Base-by-base conservation (phyloP, 139 green algal genomes). In the Auxenochlorella protothecoides region DNA sequence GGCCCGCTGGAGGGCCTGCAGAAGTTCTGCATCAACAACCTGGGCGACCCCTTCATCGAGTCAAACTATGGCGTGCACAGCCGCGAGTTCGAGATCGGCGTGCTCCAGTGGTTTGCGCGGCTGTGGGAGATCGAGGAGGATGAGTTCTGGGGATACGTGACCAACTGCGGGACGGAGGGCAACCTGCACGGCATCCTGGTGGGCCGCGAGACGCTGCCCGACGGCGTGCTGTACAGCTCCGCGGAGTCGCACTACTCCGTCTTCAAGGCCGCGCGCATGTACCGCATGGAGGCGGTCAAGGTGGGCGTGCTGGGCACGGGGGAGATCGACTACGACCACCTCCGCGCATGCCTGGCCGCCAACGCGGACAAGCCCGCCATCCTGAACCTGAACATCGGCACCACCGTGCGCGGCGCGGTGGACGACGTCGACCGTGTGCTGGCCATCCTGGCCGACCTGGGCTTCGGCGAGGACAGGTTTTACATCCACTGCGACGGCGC, bases 121-220 rank as follows among this genome's bases (percentile, higher is more conserved):
- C 82, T 98, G 54, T 98, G 93, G 93, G 91, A 98, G 78, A 95
- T 98, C 65, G 84, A 93, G 3, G 70, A 82, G 71, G 80, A 93
- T 53, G 92, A 96, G 53, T 97, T 96, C 79, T 98, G 94, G 91
- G 93, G 93, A 65, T 98, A 98, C 86, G 93, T 98, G 76, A 98
- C 93, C 64, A 98, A 97, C 79, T 98, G 92, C 75, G 93, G 93
- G 76, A 98, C 93, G 44, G 93, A 98, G 82, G 93, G 93, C 59
- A 98, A 98, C 83, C 86, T 98, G 79, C 92, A 98, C 73, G 93
- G 93, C 70, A 96, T 98, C 82, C 82, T 96, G 53, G 86, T 97
- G 3, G 93, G 93, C 6, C 85, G 91, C 0, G 91, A 96, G 76
- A 91, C 89, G 77, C 82, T 93, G 65, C 90, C 90, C 2, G 88